phyloP scores from a whole-genome alignment of 768 basidiomycete species.

The Lentinula boryana region DNA sequence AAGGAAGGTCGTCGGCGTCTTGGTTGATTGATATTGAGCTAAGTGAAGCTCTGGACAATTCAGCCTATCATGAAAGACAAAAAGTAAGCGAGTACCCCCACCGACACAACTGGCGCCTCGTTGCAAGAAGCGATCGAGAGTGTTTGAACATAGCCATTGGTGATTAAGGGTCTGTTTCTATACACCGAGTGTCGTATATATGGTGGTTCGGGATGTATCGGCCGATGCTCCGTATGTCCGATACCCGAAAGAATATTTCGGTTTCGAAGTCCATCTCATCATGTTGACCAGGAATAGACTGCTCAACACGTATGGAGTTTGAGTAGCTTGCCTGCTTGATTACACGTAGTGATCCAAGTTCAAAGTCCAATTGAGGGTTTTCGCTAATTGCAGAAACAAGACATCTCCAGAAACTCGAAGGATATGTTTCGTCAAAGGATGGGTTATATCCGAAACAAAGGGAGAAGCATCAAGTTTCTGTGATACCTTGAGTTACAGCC shows the following conservation, averaged over 20 bases:
- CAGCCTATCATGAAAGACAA: neutral
- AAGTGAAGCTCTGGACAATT: neutral
- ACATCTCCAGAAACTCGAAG: too few species aligned
- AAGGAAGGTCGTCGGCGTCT: constrained; percentile 34
- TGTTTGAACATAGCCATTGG: neutral
- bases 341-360: too few species aligned
- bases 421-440: too few species aligned
- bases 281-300: neutral
- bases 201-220: neutral
- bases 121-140: neutral
- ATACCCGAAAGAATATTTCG: neutral
- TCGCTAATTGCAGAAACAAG: too few species aligned
- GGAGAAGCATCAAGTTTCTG: too few species aligned
- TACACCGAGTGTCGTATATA: neutral
- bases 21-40: constrained; percentile 12
- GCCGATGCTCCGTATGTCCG: neutral
- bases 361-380: too few species aligned
- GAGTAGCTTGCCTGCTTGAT: too few species aligned
- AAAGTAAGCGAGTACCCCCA: neutral
- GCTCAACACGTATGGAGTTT: too few species aligned
- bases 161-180: neutral
- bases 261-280: neutral
- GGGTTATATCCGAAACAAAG: too few species aligned
- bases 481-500: neutral
- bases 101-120: neutral